Evolutionary conservation across 176 grass and related monocot species (phyloP), one percentile per base, ranked within the genome.

Genomic region (Musa schizocarpa): DNA sequence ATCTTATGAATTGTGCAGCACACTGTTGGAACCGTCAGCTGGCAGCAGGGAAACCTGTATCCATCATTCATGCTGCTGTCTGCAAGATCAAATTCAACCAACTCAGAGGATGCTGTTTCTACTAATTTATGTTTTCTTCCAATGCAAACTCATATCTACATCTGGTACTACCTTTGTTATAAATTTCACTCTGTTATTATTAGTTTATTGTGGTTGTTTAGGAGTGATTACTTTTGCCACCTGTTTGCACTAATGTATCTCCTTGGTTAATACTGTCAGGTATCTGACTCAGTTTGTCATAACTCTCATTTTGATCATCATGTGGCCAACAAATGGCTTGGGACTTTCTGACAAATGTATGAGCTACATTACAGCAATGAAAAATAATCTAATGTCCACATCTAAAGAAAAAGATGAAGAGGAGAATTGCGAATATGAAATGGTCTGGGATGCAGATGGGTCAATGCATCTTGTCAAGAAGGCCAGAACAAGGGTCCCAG

Each of bases 51-150:
- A 69, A 98, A 89, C 73, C 82, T 94, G 11, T 91, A 91, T 89
- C 95, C 95, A 80, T 93, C 95, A 77, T 98, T 98, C 86, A 98
- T 98, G 95, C 81, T 98, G 75, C 49, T 98, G 59, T 91, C 90
- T 79, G 82, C 81, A 72, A 77, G 75, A 66, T 83, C 83, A 84
- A 66, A 70, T 66, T 80, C 16, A 76, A 87, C 85, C 76, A 82
- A 84, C 72, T 17, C 72, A 85, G 77, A 88, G 75, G 67, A 82
- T 19, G 82, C 68, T 53, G 78, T 94, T 78, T 72, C 76, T 48
- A 86, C 86, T 9, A 80, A 80, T 85, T 86, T 98, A 62, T 98
- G 95, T 75, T 93, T 87, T 82, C 88, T 98, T 82, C 95, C 95
- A 55, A 74, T 85, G 78, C 95, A 98, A 91, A 91, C 88, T 82